Percentiles rank a stretch among this genome's conserved stretches.
These are phyloP conservation scores for Rhypophila decipiens DNA, from an alignment of 495 filamentous ascomycete genomes.

Conservation along the genomic window DNA sequence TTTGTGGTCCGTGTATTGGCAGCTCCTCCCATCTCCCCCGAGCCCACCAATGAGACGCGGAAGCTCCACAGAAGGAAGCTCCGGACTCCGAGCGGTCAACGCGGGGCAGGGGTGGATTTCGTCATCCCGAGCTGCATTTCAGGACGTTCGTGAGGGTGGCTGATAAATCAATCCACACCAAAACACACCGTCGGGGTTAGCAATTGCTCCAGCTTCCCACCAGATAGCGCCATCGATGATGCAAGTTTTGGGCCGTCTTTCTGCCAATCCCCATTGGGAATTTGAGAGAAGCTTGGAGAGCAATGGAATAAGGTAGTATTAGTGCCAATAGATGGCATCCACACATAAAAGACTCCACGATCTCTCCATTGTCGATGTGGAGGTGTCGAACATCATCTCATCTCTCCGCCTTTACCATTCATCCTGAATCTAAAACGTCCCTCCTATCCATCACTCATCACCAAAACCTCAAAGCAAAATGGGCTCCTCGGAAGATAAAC, in stretches of 20 bases:
- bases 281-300: not conserved
- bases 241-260: not conserved
- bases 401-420: not conserved
- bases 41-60: too few relatives aligned
- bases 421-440: not conserved
- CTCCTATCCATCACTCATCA: not conserved
- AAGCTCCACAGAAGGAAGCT: too few relatives aligned
- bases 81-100: too few relatives aligned
- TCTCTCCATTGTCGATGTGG: not conserved
- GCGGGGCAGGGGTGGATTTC: too few relatives aligned
- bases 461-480: slow-evolving; percentile 7
- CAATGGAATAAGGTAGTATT: too few relatives aligned
- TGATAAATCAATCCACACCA: not conserved
- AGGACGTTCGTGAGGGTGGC: not conserved
- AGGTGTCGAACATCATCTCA: too few relatives aligned
- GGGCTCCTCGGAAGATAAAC: slow-evolving; percentile 28
- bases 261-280: not conserved
- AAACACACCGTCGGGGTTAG: not conserved
- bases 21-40: too few relatives aligned
- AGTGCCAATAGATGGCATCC: too few relatives aligned
- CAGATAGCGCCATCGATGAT: slow-evolving; percentile 26
- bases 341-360: not conserved
- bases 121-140: too few relatives aligned
- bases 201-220: slow-evolving; percentile 1
- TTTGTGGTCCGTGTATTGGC: too few relatives aligned